Evolutionary conservation across 2,329 filamentous ascomycete species (phyloP), one percentile per base, ranked within the genome.

Genomic region (Penicillium sclerotiorum): DNA sequence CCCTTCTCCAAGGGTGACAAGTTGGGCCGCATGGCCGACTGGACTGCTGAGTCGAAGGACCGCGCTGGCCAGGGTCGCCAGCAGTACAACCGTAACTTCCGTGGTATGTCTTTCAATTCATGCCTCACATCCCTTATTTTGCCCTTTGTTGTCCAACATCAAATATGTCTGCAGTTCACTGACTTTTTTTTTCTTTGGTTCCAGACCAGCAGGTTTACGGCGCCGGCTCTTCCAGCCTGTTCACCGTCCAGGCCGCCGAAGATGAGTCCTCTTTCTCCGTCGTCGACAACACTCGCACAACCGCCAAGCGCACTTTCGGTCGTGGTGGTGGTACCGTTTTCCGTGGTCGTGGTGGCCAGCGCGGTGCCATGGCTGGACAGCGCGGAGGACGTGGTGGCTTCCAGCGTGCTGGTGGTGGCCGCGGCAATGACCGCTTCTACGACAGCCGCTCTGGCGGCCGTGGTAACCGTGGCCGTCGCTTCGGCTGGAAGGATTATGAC

Each of bases 1-100:
- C 94, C 94, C 54, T 99, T 94, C 80, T 96, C 92, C 61, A 99
- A 99, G 77, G 91, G 90, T 71, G 94, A 99, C 80, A 97, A 96
- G 82, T 81, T 99, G 53, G 94, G 94, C 68, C 92, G 94, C 73
- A 97, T 99, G 92, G 94, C 94, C 54, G 94, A 99, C 80, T 99
- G 94, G 94, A 95, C 92, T 15, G 70, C 85, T 40, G 94, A 96
- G 70, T 86, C 89, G 72, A 96, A 96, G 77, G 83, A 85, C 61
- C 67, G 71, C 62, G 78, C 81, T 53, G 80, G 91, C 66, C 88
- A 88, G 61, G 89, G 90, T 55, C 81, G 93, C 70, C 86, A 89
- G 73, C 89, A 94, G 70, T 97, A 95, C 75, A 91, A 93, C 74
- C 83, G 93, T 63, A 94, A 92, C 74, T 96, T 88, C 76, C 87